Conservation (phyloP, 2,329 filamentous ascomycete species). For the Neoarthrinium moseri region DNA sequence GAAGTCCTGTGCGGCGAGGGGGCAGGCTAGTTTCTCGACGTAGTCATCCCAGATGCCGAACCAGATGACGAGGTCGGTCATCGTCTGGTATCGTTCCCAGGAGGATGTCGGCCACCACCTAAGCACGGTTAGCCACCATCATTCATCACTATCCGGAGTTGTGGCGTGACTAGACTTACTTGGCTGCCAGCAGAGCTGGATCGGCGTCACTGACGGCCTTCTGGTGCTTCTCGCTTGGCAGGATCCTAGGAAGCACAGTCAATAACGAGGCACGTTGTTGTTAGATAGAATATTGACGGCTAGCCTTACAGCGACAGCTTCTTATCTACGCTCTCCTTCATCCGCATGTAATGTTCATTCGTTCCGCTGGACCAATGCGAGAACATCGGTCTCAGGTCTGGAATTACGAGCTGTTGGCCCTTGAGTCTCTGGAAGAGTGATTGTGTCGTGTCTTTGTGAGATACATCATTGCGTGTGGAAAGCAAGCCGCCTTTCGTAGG, state of each 20-base stretch:
- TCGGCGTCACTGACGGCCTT: constrained; percentile 17
- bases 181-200: constrained; percentile 22
- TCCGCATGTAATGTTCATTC: constrained; percentile 18
- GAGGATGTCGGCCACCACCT: constrained; percentile 25
- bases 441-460: constrained; percentile 16
- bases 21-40: constrained; percentile 16
- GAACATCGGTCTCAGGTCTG: constrained; percentile 22
- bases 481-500: too few relatives aligned
- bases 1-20: constrained; percentile 16
- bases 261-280: not conserved
- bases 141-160: not conserved
- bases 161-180: constrained; percentile 11
- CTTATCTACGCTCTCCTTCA: constrained; percentile 17
- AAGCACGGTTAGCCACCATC: not conserved
- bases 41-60: constrained; percentile 25
- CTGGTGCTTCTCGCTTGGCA: constrained; percentile 5
- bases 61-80: constrained; percentile 24
- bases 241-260: not conserved
- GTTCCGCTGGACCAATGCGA: constrained; percentile 19
- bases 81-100: constrained; percentile 15
- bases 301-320: constrained; percentile 16
- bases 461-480: too few relatives aligned
- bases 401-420: constrained; percentile 17
- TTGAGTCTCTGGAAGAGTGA: constrained; percentile 18
- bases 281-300: constrained; percentile 10